phyloP scores from a whole-genome alignment of 2,329 filamentous ascomycete species.

The Sarocladium strictum region DNA sequence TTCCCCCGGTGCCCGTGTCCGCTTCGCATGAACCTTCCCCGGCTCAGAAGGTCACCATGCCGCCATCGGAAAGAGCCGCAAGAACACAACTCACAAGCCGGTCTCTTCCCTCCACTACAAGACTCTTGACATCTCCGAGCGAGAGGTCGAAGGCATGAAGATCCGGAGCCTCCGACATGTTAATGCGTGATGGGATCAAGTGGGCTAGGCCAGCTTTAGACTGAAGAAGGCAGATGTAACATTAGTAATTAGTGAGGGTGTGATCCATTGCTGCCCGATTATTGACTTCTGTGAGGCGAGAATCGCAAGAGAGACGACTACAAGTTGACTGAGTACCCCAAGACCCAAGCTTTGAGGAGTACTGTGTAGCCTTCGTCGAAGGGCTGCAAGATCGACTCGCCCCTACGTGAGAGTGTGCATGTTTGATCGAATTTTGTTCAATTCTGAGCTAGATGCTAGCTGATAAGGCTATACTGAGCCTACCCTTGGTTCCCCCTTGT shows the following conservation, averaged over 20 bases:
- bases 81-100: slow-evolving; percentile 16
- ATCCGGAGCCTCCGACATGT: slow-evolving; percentile 20
- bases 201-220: neutral
- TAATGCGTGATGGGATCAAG: slow-evolving; percentile 21
- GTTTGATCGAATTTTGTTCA: neutral
- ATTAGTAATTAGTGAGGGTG: slow-evolving; percentile 22
- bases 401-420: no score
- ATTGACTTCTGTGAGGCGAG: slow-evolving; percentile 22
- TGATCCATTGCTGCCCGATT: slow-evolving; percentile 28
- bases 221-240: slow-evolving; percentile 20
- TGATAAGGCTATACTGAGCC: neutral
- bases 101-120: slow-evolving; percentile 19
- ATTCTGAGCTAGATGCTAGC: neutral
- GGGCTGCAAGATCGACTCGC: no score
- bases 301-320: slow-evolving; percentile 20
- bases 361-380: no score
- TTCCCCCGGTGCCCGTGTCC: slow-evolving; percentile 22
- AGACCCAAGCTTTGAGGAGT: neutral
- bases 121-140: slow-evolving; percentile 21
- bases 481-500: neutral
- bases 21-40: slow-evolving; percentile 19
- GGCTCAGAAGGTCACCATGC: slow-evolving; percentile 18
- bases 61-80: slow-evolving; percentile 19
- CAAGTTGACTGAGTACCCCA: slow-evolving; percentile 18
- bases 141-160: slow-evolving; percentile 13